Evolutionary conservation across 345 rosid species (phyloP).

Genomic region (Heritiera fomes): DNA sequence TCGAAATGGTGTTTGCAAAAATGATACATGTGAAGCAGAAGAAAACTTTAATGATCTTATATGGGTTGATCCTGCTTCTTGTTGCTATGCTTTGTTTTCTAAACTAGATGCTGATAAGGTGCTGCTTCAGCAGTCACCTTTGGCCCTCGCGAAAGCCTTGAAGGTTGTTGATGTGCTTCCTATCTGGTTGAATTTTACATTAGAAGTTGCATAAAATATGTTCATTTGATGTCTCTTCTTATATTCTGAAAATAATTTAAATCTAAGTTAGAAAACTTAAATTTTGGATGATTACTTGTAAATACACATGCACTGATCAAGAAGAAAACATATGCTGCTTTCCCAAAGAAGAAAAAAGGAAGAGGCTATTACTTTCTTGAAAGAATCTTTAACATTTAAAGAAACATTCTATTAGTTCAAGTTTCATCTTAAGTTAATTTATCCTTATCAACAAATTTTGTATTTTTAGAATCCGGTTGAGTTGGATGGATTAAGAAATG

Average conservation of each 20-base stretch:
- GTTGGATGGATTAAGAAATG: conserved; percentile 79
- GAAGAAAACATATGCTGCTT: not conserved
- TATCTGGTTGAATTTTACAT: not conserved
- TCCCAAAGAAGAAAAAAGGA: not conserved
- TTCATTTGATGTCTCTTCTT: conserved; percentile 6
- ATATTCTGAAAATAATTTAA: not conserved
- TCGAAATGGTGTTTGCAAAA: conserved; percentile 27
- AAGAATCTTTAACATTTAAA: not conserved
- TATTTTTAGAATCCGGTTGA: conserved; percentile 74
- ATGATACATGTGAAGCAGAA: conserved; percentile 31
- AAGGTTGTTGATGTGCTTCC: conserved; percentile 52
- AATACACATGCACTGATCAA: not conserved
- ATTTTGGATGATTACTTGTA: not conserved
- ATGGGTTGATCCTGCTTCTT: conserved; percentile 81
- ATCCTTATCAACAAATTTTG: conserved; percentile 15
- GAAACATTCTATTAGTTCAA: not conserved
- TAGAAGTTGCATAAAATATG: not conserved
- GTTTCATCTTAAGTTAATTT: conserved; percentile 26
- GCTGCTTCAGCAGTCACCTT: conserved; percentile 75
- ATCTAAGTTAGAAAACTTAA: not conserved
- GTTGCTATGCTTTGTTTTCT: conserved; percentile 91
- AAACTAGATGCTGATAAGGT: conserved; percentile 68
- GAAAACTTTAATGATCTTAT: conserved; percentile 45
- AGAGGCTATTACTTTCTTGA: not conserved
- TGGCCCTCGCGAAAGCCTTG: conserved; percentile 89